Percentiles rank a stretch among this genome's conserved stretches.
Conservation (phyloP, 2,329 filamentous ascomycete genomes). For the Chaetomium strumarium region DNA sequence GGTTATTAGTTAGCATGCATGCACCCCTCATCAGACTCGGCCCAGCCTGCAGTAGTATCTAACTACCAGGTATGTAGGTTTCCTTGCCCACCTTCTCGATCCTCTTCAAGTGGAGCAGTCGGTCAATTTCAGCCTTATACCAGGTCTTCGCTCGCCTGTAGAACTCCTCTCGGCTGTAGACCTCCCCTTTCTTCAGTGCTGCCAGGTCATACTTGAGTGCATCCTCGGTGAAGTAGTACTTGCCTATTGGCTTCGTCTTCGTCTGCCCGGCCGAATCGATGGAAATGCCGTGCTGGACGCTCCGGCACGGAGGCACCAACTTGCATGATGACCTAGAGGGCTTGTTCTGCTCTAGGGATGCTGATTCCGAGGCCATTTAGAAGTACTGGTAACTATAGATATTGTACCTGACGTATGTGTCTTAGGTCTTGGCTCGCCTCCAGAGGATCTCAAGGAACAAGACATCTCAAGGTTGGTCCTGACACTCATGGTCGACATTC, state of each 20-base stretch:
- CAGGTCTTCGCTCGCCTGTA: constrained; percentile 20
- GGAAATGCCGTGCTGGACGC: background rate
- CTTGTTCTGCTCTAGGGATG: background rate
- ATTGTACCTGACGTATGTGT: too few species aligned
- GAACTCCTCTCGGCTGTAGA: constrained; percentile 20
- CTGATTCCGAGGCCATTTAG: background rate
- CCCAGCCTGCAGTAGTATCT: background rate
- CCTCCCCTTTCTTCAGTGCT: constrained; percentile 15
- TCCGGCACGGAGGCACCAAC: background rate
- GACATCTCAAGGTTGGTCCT: too few species aligned
- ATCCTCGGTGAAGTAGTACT: constrained; percentile 17
- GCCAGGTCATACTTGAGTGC: constrained; percentile 17
- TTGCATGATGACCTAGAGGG: background rate
- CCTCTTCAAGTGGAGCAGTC: constrained; percentile 11
- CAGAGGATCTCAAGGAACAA: too few species aligned
- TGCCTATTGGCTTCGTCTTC: constrained; percentile 7
- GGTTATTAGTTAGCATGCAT: background rate
- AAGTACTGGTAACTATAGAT: background rate
- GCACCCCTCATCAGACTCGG: background rate
- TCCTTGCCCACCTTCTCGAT: constrained; percentile 6
- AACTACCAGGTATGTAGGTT: too few species aligned
- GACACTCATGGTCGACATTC: too few species aligned
- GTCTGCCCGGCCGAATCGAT: background rate
- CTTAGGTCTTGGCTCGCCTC: too few species aligned
- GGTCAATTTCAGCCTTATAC: constrained; percentile 26